Percentiles rank a stretch among this genome's conserved stretches.
These are phyloP conservation scores for Cercospora sesami DNA, from an alignment of 2,329 filamentous ascomycete genomes.

Conservation along the genomic window DNA sequence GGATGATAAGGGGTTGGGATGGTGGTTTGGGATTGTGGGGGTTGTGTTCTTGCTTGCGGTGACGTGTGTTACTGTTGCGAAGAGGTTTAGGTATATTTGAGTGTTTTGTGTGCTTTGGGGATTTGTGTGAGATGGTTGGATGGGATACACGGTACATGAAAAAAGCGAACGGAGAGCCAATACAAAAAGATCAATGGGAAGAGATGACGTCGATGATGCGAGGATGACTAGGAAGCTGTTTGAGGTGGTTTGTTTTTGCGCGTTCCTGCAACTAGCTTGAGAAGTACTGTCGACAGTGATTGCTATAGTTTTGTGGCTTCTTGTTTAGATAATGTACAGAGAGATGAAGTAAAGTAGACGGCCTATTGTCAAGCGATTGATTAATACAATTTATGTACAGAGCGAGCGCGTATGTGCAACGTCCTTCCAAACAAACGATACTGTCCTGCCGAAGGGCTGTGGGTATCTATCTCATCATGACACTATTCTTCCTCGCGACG, in stretches of 20 bases:
- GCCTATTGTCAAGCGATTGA: neutral
- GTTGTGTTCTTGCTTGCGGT: conserved; percentile 52
- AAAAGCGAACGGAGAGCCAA: neutral
- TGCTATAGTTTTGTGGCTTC: neutral
- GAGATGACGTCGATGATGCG: neutral
- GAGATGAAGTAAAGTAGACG: neutral
- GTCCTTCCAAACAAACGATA: neutral
- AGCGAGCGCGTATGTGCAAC: neutral
- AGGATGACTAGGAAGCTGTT: neutral
- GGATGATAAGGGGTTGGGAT: conserved; percentile 46
- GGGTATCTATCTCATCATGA: conserved; percentile 19
- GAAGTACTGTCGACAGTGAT: neutral
- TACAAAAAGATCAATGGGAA: neutral
- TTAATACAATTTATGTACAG: neutral
- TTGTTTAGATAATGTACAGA: neutral
- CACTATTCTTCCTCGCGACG: conserved; percentile 29
- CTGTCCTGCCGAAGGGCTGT: neutral
- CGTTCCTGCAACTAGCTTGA: neutral
- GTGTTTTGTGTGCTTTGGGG: neutral
- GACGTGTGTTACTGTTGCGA: conserved; percentile 44
- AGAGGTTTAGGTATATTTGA: conserved; percentile 47
- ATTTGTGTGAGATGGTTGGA: neutral
- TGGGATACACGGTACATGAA: neutral
- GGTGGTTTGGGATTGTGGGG: conserved; percentile 63
- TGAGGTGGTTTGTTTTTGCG: neutral